Conservation (phyloP, 148 eudicot species). For the Arctostaphylos glauca region DNA sequence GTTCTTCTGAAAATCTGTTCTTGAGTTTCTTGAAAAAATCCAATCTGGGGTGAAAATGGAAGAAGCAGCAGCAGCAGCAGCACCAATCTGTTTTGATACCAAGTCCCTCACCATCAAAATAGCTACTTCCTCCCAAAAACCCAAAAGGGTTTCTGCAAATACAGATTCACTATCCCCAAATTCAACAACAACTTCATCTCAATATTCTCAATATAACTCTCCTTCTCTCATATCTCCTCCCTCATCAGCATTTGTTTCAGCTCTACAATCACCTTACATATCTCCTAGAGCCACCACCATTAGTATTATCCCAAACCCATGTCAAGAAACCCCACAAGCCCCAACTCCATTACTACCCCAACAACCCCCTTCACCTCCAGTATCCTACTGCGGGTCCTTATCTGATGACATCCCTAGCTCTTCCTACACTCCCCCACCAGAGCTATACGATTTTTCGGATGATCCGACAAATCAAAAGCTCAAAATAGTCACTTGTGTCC, state of each 20-base stretch:
- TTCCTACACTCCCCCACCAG: constrained; percentile 71
- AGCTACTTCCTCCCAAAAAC: constrained; percentile 24
- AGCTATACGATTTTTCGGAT: constrained; percentile 52
- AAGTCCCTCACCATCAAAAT: constrained; percentile 41
- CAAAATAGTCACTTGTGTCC: constrained; percentile 49
- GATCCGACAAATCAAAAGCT: constrained; percentile 41
- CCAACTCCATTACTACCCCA: constrained; percentile 34
- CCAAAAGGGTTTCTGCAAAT: constrained; percentile 19
- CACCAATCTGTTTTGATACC: constrained; percentile 22
- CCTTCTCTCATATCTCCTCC: constrained; percentile 73
- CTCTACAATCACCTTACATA: constrained; percentile 76
- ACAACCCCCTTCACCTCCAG: constrained; percentile 53
- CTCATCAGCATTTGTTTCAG: constrained; percentile 83
- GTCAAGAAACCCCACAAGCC: constrained; percentile 17
- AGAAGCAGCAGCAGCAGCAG: constrained; percentile 22
- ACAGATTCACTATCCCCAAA: constrained; percentile 13
- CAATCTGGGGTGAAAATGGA: constrained; percentile 24
- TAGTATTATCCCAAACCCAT: constrained; percentile 21
- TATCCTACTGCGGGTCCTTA: constrained; percentile 51
- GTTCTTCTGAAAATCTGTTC: constrained; percentile 2
- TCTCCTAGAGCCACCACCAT: constrained; percentile 60
- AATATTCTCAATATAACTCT: constrained; percentile 61
- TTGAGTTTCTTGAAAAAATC: constrained; percentile 4
- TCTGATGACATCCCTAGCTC: constrained; percentile 71
- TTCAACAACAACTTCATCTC: constrained; percentile 34